These are phyloP conservation scores for Botrytis pseudocinerea DNA, from an alignment of 2,329 filamentous ascomycete species.

Conservation along the genomic window DNA sequence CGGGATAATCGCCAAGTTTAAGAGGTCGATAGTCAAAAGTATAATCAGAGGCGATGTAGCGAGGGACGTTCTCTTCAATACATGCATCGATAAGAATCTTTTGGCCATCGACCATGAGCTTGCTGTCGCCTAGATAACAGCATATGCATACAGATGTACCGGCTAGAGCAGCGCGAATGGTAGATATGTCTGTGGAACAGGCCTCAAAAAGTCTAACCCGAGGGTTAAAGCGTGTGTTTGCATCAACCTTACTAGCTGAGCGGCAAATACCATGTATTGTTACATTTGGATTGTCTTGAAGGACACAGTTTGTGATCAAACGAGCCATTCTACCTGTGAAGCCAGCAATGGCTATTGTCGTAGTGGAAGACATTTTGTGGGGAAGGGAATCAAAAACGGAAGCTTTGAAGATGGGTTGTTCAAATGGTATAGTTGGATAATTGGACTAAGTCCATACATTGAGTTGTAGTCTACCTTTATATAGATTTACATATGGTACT, in stretches of 20 bases:
- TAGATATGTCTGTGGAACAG: neutral
- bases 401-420: neutral
- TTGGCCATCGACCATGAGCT: neutral
- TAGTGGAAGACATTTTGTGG: neutral
- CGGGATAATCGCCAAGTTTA: neutral
- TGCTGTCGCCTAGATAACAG: neutral
- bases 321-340: neutral
- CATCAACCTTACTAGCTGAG: neutral
- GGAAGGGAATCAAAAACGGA: neutral
- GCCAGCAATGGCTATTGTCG: neutral
- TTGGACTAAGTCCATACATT: neutral
- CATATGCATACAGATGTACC: neutral
- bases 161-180: neutral
- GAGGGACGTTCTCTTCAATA: neutral
- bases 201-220: neutral
- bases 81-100: neutral
- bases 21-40: neutral
- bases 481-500: neutral
- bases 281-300: neutral
- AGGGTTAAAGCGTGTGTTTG: neutral
- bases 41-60: neutral
- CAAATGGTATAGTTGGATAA: too few relatives aligned
- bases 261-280: neutral
- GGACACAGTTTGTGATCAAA: neutral
- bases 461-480: neutral